These are phyloP conservation scores for Tricholoma saponaceum DNA, from an alignment of 768 basidiomycete species.

Conservation along the genomic window DNA sequence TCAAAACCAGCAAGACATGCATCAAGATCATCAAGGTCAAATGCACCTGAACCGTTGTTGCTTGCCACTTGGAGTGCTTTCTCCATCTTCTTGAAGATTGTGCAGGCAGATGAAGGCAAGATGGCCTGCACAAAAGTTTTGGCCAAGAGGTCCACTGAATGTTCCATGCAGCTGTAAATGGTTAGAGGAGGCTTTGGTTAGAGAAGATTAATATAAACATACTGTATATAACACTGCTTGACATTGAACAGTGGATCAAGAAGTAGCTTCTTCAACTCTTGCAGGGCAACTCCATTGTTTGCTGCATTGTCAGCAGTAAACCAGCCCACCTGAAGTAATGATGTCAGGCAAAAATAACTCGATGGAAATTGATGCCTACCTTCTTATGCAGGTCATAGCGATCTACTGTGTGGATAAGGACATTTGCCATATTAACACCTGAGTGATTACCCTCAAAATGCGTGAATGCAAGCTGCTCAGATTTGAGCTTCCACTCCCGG, in stretches of 20 bases:
- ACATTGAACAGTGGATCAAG: not conserved
- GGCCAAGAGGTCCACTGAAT: not conserved
- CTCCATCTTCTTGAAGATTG: not conserved
- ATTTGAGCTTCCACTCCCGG: conserved; percentile 15
- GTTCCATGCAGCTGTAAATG: not conserved
- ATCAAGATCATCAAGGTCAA: not conserved
- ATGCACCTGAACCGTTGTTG: not conserved
- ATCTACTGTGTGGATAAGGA: conserved; percentile 1
- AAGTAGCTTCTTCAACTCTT: not conserved
- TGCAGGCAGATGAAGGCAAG: not conserved
- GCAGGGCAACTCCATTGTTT: conserved; percentile 7
- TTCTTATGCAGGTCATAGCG: conserved; percentile 8
- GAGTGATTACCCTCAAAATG: conserved; percentile 12
- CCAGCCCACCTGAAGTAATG: not conserved
- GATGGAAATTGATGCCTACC: conserved; percentile 6
- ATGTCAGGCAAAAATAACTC: not conserved
- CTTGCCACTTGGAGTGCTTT: not conserved
- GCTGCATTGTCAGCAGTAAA: not conserved
- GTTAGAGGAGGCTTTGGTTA: not conserved
- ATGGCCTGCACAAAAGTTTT: not conserved
- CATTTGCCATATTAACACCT: conserved; percentile 12
- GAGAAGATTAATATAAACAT: not conserved
- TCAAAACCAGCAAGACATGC: not conserved
- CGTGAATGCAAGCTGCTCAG: conserved; percentile 7
- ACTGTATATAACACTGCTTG: not conserved